A percentile compares a stretch with the other conserved stretches of the same genome.
Evolutionary conservation across 306 rosid genomes (phyloP).

Genomic region (Luffa acutangula): DNA sequence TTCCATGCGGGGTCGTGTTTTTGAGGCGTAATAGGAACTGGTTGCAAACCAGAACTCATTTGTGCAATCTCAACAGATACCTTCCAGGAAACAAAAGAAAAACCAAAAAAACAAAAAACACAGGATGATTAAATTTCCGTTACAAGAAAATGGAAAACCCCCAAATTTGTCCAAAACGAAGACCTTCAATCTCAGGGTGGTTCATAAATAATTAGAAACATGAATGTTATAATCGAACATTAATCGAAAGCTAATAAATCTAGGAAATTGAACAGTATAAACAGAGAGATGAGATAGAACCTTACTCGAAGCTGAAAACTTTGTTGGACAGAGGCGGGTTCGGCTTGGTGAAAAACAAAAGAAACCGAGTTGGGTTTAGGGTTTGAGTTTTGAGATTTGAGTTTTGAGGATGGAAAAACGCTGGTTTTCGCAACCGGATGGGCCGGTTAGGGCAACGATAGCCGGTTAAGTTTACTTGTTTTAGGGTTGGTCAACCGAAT

Average conservation of each 20-base stretch:
- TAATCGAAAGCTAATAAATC: background rate
- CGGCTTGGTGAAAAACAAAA: constrained; percentile 15
- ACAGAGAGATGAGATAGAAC: constrained; percentile 5
- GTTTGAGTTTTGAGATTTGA: constrained; percentile 15
- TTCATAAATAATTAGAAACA: background rate
- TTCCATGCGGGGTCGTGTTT: constrained; percentile 95
- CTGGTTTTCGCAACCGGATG: constrained; percentile 28
- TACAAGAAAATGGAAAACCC: background rate
- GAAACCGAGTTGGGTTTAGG: constrained; percentile 44
- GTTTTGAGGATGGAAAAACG: constrained; percentile 19
- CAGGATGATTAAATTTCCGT: constrained; percentile 3
- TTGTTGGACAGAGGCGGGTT: background rate
- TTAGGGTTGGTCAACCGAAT: constrained; percentile 8
- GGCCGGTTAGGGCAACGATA: constrained; percentile 51
- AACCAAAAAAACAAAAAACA: background rate
- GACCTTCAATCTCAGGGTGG: background rate
- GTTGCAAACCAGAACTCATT: constrained; percentile 59
- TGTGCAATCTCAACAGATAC: background rate
- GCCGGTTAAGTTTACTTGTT: constrained; percentile 22
- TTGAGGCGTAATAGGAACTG: constrained; percentile 59
- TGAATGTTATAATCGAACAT: background rate
- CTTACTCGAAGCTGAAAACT: constrained; percentile 38
- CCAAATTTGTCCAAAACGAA: background rate
- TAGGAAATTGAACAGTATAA: background rate
- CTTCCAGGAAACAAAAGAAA: background rate